Conservation (phyloP, 768 basidiomycete species). For the Tricholoma furcatifolium region DNA sequence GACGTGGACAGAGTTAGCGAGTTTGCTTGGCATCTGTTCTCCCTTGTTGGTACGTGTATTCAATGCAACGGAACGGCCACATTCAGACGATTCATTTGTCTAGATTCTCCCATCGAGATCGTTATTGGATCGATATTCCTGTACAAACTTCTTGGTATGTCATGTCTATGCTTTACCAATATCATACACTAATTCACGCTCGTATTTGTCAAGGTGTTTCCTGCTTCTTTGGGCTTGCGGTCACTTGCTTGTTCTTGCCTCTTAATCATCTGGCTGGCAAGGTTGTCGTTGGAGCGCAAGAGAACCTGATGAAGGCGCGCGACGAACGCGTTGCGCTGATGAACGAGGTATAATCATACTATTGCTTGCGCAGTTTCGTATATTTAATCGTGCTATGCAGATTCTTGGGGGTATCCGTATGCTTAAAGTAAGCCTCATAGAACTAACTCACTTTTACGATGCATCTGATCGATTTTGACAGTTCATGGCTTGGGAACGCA, state of each 20-base stretch:
- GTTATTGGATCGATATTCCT: conserved; percentile 72
- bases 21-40: conserved; percentile 76
- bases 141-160: conserved; percentile 70
- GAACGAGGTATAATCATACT: conserved; percentile 55
- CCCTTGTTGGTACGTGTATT: conserved; percentile 55
- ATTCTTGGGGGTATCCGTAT: conserved; percentile 87
- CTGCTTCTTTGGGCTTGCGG: conserved; percentile 74
- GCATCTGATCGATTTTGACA: conserved; percentile 21
- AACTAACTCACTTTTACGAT: neutral
- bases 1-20: conserved; percentile 91
- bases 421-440: conserved; percentile 57
- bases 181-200: neutral
- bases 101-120: conserved; percentile 80
- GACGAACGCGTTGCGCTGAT: conserved; percentile 90
- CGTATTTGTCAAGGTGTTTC: conserved; percentile 47
- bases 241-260: conserved; percentile 69
- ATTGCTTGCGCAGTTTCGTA: neutral
- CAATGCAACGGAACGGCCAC: neutral
- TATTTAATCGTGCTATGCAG: conserved; percentile 30
- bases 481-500: conserved; percentile 96
- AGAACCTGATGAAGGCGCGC: conserved; percentile 87
- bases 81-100: neutral
- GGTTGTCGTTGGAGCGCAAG: conserved; percentile 73
- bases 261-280: conserved; percentile 85
- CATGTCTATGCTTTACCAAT: conserved; percentile 7